phyloP scores from a whole-genome alignment of 78 protist species.

The Paratrimastix pyriformis region DNA sequence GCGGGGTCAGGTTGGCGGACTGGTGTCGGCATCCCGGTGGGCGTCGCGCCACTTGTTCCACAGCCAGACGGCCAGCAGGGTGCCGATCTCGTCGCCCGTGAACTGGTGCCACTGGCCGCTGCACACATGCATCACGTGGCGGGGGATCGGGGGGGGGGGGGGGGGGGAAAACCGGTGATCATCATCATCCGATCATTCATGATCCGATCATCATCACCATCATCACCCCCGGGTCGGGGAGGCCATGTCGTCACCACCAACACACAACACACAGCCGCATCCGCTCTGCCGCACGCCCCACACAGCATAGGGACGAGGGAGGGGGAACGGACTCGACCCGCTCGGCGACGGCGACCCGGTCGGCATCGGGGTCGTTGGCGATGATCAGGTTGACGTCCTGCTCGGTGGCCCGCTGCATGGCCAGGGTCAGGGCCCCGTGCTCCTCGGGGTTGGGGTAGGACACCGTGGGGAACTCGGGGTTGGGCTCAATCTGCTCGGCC shows the following conservation, averaged over 20 bases:
- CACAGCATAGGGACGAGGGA: too few species aligned
- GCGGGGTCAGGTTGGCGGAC: too few species aligned
- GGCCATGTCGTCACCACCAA: too few species aligned
- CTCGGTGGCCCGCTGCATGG: slow-evolving; percentile 65
- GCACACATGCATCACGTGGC: background rate
- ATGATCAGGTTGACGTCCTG: slow-evolving; percentile 53
- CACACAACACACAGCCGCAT: background rate
- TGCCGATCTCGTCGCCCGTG: slow-evolving; percentile 93
- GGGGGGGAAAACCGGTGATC: too few species aligned
- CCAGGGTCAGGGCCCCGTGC: slow-evolving; percentile 27
- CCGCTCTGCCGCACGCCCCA: background rate
- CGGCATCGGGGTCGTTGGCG: slow-evolving; percentile 99
- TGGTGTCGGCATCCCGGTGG: background rate
- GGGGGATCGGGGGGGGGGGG: too few species aligned
- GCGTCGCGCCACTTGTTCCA: slow-evolving; percentile 20
- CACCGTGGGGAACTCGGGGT: slow-evolving; percentile 93
- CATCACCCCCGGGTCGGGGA: too few species aligned
- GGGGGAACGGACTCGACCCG: background rate
- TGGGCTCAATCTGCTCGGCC: slow-evolving; percentile 54
- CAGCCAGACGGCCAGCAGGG: slow-evolving; percentile 78
- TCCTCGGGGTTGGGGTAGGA: slow-evolving; percentile 97
- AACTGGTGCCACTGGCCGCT: slow-evolving; percentile 77
- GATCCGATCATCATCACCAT: too few species aligned
- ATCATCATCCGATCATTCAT: too few species aligned
- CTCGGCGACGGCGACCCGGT: slow-evolving; percentile 90